These are phyloP conservation scores for Isoetes taiwanensis DNA, from an alignment of 75 land plant genomes.

Conservation along the genomic window DNA sequence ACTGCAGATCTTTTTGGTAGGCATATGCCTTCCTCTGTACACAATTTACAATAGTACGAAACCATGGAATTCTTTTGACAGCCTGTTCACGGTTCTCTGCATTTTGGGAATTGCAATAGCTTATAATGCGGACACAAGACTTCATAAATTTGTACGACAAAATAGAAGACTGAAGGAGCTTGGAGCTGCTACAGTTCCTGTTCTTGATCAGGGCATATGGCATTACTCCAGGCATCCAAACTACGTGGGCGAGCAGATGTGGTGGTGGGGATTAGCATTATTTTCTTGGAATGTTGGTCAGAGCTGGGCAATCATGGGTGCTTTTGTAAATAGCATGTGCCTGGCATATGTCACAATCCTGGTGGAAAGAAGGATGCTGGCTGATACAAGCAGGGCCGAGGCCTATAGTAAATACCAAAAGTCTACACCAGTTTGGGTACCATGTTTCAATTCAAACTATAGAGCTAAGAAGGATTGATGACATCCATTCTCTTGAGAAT, in stretches of 20 bases:
- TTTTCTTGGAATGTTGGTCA: conserved; percentile 61
- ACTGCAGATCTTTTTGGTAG: conserved; percentile 73
- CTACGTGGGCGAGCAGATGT: conserved; percentile 95
- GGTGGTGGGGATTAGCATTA: conserved; percentile 91
- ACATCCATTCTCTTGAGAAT: no score
- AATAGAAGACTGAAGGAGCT: conserved; percentile 39
- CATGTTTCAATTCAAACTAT: conserved; percentile 68
- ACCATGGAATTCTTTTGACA: conserved; percentile 54
- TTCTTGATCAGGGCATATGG: conserved; percentile 79
- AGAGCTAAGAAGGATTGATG: no score
- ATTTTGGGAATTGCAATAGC: conserved; percentile 49
- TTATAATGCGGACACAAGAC: conserved; percentile 74
- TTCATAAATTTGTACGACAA: conserved; percentile 39
- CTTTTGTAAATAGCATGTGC: conserved; percentile 56
- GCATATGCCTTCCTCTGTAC: conserved; percentile 77
- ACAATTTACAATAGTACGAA: conserved; percentile 38
- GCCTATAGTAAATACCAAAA: conserved; percentile 64
- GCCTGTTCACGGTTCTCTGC: conserved; percentile 39
- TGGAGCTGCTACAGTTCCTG: conserved; percentile 40
- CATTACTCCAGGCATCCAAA: conserved; percentile 82
- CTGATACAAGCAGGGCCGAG: conserved; percentile 39
- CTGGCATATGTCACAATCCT: conserved; percentile 73
- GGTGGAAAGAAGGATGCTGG: conserved; percentile 66
- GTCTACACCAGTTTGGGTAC: conserved; percentile 89
- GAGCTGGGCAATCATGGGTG: conserved; percentile 64